A percentile compares a stretch with the other conserved stretches of the same genome.
Conservation (phyloP, 768 basidiomycete genomes). For the Suillus weaverae region DNA sequence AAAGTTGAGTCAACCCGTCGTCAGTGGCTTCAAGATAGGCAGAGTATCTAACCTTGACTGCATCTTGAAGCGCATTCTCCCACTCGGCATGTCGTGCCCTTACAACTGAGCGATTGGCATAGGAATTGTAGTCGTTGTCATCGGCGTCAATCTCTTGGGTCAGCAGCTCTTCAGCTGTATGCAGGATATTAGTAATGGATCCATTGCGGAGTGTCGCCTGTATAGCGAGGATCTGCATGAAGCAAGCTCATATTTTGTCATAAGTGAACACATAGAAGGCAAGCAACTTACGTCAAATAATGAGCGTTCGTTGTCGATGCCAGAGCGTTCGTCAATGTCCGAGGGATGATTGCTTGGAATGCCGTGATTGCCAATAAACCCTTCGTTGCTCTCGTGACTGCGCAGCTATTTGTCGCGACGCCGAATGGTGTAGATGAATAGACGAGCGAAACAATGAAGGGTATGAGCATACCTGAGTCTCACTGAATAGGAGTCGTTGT, state of each 20-base stretch:
- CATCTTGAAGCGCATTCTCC: neutral
- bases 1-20: neutral
- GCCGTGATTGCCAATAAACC: neutral
- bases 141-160: neutral
- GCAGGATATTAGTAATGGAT: neutral
- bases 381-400: neutral
- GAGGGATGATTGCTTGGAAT: neutral
- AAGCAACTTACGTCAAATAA: neutral
- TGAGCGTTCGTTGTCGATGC: neutral
- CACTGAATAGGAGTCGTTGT: neutral
- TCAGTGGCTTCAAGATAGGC: neutral
- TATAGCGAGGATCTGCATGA: neutral
- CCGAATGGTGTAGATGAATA: neutral
- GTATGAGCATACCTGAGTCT: neutral
- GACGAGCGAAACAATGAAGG: too few relatives aligned
- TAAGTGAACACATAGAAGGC: neutral
- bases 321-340: neutral
- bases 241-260: neutral
- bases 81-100: neutral
- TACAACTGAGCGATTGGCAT: neutral
- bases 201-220: neutral
- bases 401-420: neutral
- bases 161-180: neutral
- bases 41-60: neutral
- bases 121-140: neutral